Evolutionary conservation across 2,329 filamentous ascomycete species (phyloP), one percentile per base, ranked within the genome.

Genomic region (Venturia nashicola): DNA sequence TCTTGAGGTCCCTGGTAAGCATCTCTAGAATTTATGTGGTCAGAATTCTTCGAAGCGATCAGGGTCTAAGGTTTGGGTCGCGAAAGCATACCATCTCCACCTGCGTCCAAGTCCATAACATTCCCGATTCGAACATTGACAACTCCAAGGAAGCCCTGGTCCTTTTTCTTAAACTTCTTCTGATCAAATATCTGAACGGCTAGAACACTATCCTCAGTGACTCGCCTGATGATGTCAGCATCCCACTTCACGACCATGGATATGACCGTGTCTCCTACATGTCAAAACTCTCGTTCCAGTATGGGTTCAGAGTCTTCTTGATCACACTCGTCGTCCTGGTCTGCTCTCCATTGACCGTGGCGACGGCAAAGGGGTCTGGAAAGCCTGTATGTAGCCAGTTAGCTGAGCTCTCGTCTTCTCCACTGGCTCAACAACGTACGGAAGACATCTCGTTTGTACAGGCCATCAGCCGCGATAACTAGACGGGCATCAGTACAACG

Each of bases 141-240:
- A 63, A 99, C 94, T 65, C 94, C 94, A 7, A 99, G 82, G 73
- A 99, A 99, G 9, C 94, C 94, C 75, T 99, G 94, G 71, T 99
- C 94, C 91, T 97, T 99, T 85, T 99, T 99, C 83, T 99, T 99
- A 80, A 99, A 99, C 79, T 99, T 99, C 81, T 97, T 97, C 78
- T 99, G 94, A 77, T 99, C 94, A 74, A 99, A 99, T 64, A 99
- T 96, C 74, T 99, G 94, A 59, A 99, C 92, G 8, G 94, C 94
- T 59, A 99, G 82, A 72, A 99, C 97, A 75, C 92, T 96, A 72
- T 96, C 93, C 75, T 99, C 94, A 66, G 88, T 94, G 66, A 91
- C 93, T 74, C 84, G 85, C 80, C 94, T 97, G 74, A 65, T 39
- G 51, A 20, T 40, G 46, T 61, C 60, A 61, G 63, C 43, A 51